A percentile compares a stretch with the other conserved stretches of the same genome.
Conservation (phyloP, 108 stramenopile species). For the Cyclotella atomus region DNA sequence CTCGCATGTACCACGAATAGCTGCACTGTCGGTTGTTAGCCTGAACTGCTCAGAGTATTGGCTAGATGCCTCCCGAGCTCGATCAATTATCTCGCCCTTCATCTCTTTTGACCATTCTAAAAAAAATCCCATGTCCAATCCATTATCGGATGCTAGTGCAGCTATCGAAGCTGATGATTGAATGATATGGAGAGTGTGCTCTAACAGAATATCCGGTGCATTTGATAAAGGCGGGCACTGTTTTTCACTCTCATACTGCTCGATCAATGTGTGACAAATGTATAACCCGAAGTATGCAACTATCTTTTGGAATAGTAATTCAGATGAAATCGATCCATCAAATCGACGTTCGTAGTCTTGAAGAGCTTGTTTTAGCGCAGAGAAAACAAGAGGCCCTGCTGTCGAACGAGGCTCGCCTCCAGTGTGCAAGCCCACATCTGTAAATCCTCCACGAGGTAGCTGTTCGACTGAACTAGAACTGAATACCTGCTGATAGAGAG, state of each 20-base stretch:
- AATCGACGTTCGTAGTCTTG: background rate
- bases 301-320: constrained; percentile 20
- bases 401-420: constrained; percentile 18
- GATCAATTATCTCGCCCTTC: background rate
- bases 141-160: constrained; percentile 28
- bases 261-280: constrained; percentile 1
- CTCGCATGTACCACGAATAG: background rate
- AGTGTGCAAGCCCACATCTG: constrained; percentile 48
- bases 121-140: constrained; percentile 28
- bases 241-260: constrained; percentile 5
- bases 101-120: constrained; percentile 11
- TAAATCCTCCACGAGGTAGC: constrained; percentile 31
- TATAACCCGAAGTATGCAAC: constrained; percentile 29
- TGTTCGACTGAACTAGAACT: background rate
- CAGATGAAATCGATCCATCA: constrained; percentile 1
- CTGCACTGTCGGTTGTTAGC: constrained; percentile 11
- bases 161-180: constrained; percentile 16
- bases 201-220: constrained; percentile 32
- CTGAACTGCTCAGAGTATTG: constrained; percentile 12
- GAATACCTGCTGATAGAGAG: constrained; percentile 32
- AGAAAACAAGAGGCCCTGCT: constrained; percentile 28
- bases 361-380: constrained; percentile 16
- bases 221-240: background rate
- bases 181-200: constrained; percentile 27
- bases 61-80: constrained; percentile 7